Evolutionary conservation across 306 rosid genomes (phyloP).

Genomic region (Astragalus glycyphyllos): DNA sequence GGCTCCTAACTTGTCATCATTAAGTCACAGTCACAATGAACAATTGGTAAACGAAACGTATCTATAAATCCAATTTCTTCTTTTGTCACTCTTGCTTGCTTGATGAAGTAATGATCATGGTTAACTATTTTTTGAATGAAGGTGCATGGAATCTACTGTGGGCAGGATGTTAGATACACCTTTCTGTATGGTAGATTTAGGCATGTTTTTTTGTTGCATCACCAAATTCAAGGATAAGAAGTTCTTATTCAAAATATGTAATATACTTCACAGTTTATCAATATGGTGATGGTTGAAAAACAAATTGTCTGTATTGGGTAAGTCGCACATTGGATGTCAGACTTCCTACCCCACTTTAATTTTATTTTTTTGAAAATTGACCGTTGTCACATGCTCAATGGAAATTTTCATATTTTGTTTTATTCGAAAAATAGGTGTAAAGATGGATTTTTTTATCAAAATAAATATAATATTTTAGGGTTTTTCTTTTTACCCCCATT

Average conservation of each 20-base stretch:
- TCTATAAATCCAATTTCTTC: background rate
- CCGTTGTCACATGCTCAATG: too few species aligned
- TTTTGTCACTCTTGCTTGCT: conserved; percentile 27
- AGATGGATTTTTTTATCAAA: too few species aligned
- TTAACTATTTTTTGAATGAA: background rate
- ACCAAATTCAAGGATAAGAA: conserved; percentile 18
- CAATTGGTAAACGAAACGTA: background rate
- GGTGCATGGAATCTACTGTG: conserved; percentile 10
- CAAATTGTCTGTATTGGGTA: too few species aligned
- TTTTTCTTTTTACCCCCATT: too few species aligned
- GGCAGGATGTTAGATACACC: background rate
- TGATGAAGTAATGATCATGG: conserved; percentile 15
- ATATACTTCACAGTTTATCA: too few species aligned
- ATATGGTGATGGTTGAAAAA: too few species aligned
- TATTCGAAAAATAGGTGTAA: too few species aligned
- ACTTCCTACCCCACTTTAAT: too few species aligned
- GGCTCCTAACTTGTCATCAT: conserved; percentile 24
- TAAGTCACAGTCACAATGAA: conserved; percentile 40
- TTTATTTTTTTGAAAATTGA: too few species aligned
- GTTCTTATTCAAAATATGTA: background rate
- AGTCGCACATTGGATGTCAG: too few species aligned
- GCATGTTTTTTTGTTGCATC: conserved; percentile 13
- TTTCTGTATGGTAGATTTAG: conserved; percentile 22
- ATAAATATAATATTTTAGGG: too few species aligned
- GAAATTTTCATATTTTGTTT: too few species aligned